A percentile compares a stretch with the other conserved stretches of the same genome.
These are phyloP conservation scores for Microbotryum saponariae DNA, from an alignment of 1,284 basidiomycete species.

Conservation along the genomic window DNA sequence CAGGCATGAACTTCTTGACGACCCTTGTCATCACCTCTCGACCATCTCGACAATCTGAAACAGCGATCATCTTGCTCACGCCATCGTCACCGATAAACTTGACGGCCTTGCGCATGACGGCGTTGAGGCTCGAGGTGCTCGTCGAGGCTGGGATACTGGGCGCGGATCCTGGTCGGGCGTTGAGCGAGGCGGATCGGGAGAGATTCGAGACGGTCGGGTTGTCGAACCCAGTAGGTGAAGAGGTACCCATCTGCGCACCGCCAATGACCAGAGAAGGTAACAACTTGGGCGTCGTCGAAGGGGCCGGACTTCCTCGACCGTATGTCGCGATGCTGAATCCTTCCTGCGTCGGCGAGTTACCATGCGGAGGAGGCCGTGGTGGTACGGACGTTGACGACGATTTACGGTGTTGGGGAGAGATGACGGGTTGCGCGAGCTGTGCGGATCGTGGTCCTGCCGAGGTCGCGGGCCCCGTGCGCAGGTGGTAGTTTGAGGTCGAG, in stretches of 20 bases:
- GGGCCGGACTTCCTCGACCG: neutral
- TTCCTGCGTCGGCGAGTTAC: conserved; percentile 5
- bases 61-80: conserved; percentile 64
- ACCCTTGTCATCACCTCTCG: conserved; percentile 78
- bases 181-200: conserved; percentile 42
- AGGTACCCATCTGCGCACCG: no score
- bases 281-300: neutral
- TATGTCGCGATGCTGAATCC: conserved; percentile 3
- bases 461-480: no score
- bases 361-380: no score
- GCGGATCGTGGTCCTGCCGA: neutral
- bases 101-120: conserved; percentile 68
- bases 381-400: no score
- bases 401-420: neutral
- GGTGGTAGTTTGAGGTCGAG: neutral
- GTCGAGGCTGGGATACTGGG: neutral
- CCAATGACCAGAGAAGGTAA: neutral
- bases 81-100: conserved; percentile 75
- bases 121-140: conserved; percentile 48
- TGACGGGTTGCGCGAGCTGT: neutral
- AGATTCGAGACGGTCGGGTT: conserved; percentile 37
- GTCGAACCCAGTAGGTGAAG: conserved; percentile 10
- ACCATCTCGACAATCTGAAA: conserved; percentile 66
- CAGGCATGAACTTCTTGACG: conserved; percentile 61
- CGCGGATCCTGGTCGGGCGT: neutral